Percentiles rank a stretch among this genome's conserved stretches.
phyloP scores from a whole-genome alignment of 345 rosid genomes.

The Rhodomyrtus tomentosa region DNA sequence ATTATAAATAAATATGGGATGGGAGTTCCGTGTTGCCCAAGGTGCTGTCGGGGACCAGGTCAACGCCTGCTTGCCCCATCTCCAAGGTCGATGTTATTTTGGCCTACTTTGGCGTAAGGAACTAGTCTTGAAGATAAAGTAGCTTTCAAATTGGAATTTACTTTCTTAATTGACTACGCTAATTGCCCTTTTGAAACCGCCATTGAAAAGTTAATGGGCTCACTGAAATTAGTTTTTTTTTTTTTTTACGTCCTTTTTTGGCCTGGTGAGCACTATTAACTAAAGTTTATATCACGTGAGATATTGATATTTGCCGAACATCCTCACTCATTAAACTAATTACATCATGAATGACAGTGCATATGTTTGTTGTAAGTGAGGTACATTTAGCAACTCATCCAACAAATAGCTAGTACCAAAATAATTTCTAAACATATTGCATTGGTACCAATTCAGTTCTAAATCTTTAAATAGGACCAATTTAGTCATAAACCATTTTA shows the following conservation, averaged over 20 bases:
- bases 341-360: neutral
- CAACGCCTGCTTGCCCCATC: too few relatives aligned
- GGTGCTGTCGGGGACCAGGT: too few relatives aligned
- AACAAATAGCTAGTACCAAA: neutral
- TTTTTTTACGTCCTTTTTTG: too few relatives aligned
- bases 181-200: too few relatives aligned
- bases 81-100: neutral
- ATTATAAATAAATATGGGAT: neutral
- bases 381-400: neutral
- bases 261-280: too few relatives aligned
- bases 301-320: neutral
- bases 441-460: fast-evolving
- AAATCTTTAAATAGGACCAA: neutral
- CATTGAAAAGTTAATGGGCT: too few relatives aligned
- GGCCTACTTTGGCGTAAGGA: neutral
- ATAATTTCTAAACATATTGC: neutral
- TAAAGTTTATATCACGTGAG: neutral
- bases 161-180: too few relatives aligned
- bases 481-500: neutral
- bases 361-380: neutral
- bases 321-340: neutral
- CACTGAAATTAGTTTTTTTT: too few relatives aligned
- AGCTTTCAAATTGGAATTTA: too few relatives aligned
- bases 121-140: too few relatives aligned
- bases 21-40: neutral